Percentiles rank a stretch among this genome's conserved stretches.
Evolutionary conservation across 2,329 filamentous ascomycete genomes (phyloP).

Genomic region (Cladosporium sp.): DNA sequence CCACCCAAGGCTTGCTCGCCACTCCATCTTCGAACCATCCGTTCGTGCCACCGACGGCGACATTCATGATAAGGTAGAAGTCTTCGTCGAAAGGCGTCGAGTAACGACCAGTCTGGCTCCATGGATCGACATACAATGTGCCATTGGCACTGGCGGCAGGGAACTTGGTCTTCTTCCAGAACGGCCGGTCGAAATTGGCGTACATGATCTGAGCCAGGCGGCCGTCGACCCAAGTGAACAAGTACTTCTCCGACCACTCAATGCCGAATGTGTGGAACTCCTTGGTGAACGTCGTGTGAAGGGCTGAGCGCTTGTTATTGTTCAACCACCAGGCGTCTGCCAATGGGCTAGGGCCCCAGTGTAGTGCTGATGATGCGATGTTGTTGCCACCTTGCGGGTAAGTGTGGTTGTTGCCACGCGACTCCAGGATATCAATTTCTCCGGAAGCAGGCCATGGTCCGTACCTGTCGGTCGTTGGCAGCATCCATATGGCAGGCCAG

Average conservation of each 20-base stretch:
- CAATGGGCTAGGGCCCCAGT: constrained; percentile 73
- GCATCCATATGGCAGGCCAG: constrained; percentile 91
- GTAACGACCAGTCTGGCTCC: constrained; percentile 38
- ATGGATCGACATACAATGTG: constrained; percentile 40
- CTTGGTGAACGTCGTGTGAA: constrained; percentile 71
- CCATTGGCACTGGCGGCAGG: constrained; percentile 37
- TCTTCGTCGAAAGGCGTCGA: constrained; percentile 44
- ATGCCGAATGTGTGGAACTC: constrained; percentile 76
- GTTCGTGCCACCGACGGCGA: constrained; percentile 42
- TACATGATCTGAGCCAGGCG: constrained; percentile 79
- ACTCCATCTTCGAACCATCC: constrained; percentile 79
- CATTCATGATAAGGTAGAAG: constrained; percentile 45
- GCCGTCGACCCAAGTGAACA: constrained; percentile 83
- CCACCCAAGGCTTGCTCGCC: constrained; percentile 76
- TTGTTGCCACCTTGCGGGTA: constrained; percentile 78
- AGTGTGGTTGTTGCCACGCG: constrained; percentile 77
- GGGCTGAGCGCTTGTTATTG: constrained; percentile 71
- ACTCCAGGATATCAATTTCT: constrained; percentile 81
- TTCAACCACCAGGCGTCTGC: constrained; percentile 83
- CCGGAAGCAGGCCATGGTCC: constrained; percentile 77
- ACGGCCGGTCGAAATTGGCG: constrained; percentile 52
- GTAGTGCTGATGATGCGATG: constrained; percentile 73
- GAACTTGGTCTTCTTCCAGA: constrained; percentile 43
- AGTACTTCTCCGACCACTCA: constrained; percentile 85
- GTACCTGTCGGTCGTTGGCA: constrained; percentile 71